Percentiles rank a stretch among this genome's conserved stretches.
Evolutionary conservation across 331 rosid genomes (phyloP).

Genomic region (Pyracantha coccinea): DNA sequence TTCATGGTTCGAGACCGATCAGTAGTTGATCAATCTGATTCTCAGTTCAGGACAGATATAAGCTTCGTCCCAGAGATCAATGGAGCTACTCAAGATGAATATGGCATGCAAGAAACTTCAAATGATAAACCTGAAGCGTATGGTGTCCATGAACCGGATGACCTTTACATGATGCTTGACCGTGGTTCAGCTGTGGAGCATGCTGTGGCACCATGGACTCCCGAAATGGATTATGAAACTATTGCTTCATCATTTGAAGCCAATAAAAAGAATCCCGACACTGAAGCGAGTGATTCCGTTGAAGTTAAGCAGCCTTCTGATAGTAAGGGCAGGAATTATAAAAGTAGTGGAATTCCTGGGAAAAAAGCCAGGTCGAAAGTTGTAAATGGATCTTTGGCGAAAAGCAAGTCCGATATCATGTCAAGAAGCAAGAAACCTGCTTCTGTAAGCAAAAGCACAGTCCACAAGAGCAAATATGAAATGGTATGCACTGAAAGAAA

Average conservation of each 20-base stretch:
- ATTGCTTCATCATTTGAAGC: constrained; percentile 31
- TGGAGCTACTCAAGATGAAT: constrained; percentile 43
- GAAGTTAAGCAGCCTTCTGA: constrained; percentile 27
- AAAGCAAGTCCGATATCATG: constrained; percentile 40
- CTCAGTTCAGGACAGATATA: constrained; percentile 42
- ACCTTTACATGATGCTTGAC: constrained; percentile 89
- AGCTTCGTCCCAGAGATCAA: constrained; percentile 55
- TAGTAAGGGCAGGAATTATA: constrained; percentile 18
- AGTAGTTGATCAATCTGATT: constrained; percentile 41
- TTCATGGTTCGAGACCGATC: constrained; percentile 74
- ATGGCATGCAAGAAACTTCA: constrained; percentile 28
- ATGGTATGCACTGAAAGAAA: constrained; percentile 37
- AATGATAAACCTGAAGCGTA: constrained; percentile 32
- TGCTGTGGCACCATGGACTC: constrained; percentile 52
- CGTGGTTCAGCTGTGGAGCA: constrained; percentile 58
- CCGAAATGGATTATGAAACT: constrained; percentile 73
- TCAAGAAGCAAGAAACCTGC: constrained; percentile 50
- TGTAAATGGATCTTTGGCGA: constrained; percentile 47
- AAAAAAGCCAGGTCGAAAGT: constrained; percentile 55
- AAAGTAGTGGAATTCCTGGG: constrained; percentile 29
- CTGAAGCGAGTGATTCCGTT: constrained; percentile 9
- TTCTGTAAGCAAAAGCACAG: constrained; percentile 47
- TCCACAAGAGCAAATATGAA: constrained; percentile 45
- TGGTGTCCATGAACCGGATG: constrained; percentile 63
- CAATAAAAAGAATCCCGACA: constrained; percentile 27